These are phyloP conservation scores for Thalassiosira allenii DNA, from an alignment of 352 stramenopile species.

Conservation along the genomic window DNA sequence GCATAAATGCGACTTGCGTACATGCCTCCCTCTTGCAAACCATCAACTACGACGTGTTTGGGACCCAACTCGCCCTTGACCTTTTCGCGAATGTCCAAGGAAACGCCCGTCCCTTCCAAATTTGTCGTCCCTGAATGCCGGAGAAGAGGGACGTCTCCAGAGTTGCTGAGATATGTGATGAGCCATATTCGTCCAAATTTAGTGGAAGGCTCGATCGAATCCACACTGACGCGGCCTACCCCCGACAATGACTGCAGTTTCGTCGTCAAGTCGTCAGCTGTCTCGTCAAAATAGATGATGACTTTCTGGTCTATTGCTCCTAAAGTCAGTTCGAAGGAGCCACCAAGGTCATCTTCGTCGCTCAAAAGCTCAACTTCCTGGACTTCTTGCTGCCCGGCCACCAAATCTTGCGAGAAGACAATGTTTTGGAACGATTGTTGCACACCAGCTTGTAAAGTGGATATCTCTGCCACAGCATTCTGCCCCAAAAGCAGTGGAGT, in stretches of 20 bases:
- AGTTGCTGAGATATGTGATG: conserved; percentile 63
- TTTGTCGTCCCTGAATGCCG: conserved; percentile 48
- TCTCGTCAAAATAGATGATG: conserved; percentile 66
- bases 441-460: conserved; percentile 57
- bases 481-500: conserved; percentile 40
- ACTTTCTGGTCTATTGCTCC: conserved; percentile 41
- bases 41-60: conserved; percentile 44
- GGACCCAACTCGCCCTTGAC: conserved; percentile 43
- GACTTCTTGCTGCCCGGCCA: conserved; percentile 63
- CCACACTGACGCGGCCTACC: conserved; percentile 74
- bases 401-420: conserved; percentile 44
- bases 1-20: conserved; percentile 90
- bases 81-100: conserved; percentile 57
- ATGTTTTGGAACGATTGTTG: conserved; percentile 71
- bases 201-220: conserved; percentile 2
- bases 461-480: conserved; percentile 40
- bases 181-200: conserved; percentile 50
- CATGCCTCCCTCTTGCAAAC: conserved; percentile 51
- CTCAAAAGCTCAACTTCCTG: conserved; percentile 78
- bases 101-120: conserved; percentile 55
- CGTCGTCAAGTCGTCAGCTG: conserved; percentile 60
- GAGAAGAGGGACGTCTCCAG: conserved; percentile 69
- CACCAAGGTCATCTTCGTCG: conserved; percentile 67
- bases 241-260: conserved; percentile 73
- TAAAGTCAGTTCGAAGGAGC: conserved; percentile 78